Percentiles rank a stretch among this genome's conserved stretches.
Conservation (phyloP, 257 asterid species). For the Penstemon barbatus region DNA sequence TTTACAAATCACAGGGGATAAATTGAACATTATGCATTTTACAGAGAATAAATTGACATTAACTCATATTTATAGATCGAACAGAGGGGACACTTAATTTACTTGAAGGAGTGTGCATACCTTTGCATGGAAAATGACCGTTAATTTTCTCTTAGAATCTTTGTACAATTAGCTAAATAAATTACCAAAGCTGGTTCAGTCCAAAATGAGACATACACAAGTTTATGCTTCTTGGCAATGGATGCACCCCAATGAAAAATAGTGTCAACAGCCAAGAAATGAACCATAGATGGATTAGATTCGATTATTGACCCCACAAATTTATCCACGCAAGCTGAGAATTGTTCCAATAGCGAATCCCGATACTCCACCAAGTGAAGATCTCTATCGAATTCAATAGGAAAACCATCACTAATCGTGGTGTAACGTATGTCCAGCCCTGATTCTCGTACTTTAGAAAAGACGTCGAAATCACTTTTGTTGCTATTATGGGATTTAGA, state of each 20-base stretch:
- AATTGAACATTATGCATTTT: no score
- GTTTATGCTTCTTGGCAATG: constrained; percentile 32
- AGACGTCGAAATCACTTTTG: constrained; percentile 6
- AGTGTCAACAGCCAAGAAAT: constrained; percentile 33
- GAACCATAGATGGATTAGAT: constrained; percentile 20
- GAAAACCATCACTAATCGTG: constrained; percentile 34
- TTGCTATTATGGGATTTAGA: constrained; percentile 4
- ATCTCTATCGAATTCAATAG: constrained; percentile 28
- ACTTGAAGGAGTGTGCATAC: constrained; percentile 6
- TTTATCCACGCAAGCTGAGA: constrained; percentile 31
- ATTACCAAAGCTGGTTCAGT: constrained; percentile 26
- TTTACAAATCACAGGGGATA: no score
- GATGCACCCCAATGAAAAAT: constrained; percentile 26
- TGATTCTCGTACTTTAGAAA: constrained; percentile 19
- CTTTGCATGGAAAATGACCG: constrained; percentile 29
- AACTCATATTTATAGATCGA: no score
- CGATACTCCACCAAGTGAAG: neutral
- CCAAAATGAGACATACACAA: constrained; percentile 31
- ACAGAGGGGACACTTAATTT: no score
- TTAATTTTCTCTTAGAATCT: constrained; percentile 22
- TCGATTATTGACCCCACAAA: constrained; percentile 20
- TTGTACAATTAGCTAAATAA: constrained; percentile 22
- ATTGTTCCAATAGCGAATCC: constrained; percentile 8
- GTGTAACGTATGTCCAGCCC: constrained; percentile 37
- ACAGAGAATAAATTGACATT: no score